phyloP scores from a whole-genome alignment of 176 grass and related monocot species.

The Oryza glaberrima region DNA sequence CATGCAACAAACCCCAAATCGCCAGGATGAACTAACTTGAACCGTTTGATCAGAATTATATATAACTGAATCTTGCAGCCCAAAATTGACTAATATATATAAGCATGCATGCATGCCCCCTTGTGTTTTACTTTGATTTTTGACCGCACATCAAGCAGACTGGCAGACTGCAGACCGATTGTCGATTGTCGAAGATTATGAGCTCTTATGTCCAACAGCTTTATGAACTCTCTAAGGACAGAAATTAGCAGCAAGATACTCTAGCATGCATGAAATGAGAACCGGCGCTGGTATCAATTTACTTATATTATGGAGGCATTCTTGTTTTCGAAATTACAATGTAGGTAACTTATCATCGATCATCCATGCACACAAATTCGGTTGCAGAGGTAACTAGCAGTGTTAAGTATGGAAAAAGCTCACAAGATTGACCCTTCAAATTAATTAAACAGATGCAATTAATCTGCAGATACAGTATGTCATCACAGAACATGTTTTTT shows the following conservation, averaged over 20 bases:
- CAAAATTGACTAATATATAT: background rate
- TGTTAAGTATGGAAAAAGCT: no score
- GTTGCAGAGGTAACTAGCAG: no score
- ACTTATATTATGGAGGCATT: background rate
- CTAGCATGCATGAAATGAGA: background rate
- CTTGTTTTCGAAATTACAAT: background rate
- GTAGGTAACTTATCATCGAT: background rate
- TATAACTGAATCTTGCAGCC: background rate
- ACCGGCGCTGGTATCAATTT: background rate
- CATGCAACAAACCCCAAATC: background rate
- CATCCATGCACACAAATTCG: background rate
- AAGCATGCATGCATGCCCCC: background rate
- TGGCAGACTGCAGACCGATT: no score
- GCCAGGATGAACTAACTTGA: background rate
- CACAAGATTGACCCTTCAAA: background rate
- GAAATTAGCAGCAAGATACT: background rate
- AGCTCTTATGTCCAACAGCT: no score
- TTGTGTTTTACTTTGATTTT: background rate
- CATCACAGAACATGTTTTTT: background rate
- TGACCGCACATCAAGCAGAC: background rate
- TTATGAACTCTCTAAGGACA: background rate
- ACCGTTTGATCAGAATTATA: background rate
- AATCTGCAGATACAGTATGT: background rate
- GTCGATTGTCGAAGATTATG: background rate
- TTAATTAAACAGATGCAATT: background rate